Evolutionary conservation across 768 basidiomycete species (phyloP).

Genomic region (Gautieria morchelliformis): DNA sequence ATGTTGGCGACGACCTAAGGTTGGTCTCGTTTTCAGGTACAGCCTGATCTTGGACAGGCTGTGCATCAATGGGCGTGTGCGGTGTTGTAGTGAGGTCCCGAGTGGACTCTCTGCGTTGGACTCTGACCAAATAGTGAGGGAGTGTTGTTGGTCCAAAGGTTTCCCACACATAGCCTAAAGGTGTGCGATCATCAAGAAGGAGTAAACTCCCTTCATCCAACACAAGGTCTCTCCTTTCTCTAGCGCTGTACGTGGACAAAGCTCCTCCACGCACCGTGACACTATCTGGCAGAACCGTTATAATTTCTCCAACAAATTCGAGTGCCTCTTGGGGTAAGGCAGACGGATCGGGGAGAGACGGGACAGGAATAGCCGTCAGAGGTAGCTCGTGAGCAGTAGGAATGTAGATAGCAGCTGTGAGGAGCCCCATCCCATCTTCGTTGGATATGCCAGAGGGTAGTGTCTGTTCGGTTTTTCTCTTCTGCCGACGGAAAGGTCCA

Average conservation of each 20-base stretch:
- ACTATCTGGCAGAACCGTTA: constrained; percentile 61
- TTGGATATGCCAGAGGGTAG: constrained; percentile 22
- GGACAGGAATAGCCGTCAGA: constrained; percentile 43
- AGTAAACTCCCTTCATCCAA: constrained; percentile 87
- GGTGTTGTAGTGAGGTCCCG: background rate
- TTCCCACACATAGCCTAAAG: constrained; percentile 90
- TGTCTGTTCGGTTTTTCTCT: background rate
- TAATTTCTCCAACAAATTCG: constrained; percentile 70
- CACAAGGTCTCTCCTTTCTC: constrained; percentile 31
- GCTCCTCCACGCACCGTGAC: constrained; percentile 61
- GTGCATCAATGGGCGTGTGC: too few species aligned
- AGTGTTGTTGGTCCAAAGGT: constrained; percentile 91
- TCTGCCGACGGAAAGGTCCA: background rate
- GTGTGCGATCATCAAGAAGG: constrained; percentile 80
- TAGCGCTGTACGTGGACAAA: constrained; percentile 36
- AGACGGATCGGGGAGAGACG: constrained; percentile 52
- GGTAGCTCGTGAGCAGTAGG: constrained; percentile 59
- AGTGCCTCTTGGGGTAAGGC: constrained; percentile 44
- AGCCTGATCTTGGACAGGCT: background rate
- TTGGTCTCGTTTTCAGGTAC: background rate
- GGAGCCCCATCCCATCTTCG: constrained; percentile 28
- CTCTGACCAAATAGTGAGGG: constrained; percentile 63
- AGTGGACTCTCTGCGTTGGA: background rate
- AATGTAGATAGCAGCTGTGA: constrained; percentile 31
- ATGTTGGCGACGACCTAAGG: background rate